Evolutionary conservation across 345 rosid species (phyloP).

Genomic region (Lepidium didymum): DNA sequence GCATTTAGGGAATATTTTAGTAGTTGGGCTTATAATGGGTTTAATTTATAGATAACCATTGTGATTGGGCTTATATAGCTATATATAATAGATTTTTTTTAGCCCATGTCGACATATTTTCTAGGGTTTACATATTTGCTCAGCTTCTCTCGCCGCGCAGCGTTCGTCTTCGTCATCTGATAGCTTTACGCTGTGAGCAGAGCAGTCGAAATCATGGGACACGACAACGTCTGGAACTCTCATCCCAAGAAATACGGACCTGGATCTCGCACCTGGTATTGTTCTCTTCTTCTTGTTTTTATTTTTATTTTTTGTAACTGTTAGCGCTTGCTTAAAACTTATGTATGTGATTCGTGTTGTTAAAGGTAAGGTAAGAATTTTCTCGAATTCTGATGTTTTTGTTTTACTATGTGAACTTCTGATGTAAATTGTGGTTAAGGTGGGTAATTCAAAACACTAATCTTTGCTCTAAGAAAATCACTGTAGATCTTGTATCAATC

Average conservation of each 20-base stretch:
- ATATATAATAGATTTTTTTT: not conserved
- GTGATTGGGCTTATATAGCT: not conserved
- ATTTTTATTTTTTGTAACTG: not conserved
- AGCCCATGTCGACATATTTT: not conserved
- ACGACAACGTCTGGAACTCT: slow-evolving; percentile 16
- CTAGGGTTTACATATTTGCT: slow-evolving; percentile 4
- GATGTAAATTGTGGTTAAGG: not conserved
- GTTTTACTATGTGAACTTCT: not conserved
- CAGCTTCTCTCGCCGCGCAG: not conserved
- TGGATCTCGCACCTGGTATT: slow-evolving; percentile 32
- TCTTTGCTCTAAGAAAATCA: not conserved
- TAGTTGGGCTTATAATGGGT: not conserved
- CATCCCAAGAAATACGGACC: slow-evolving; percentile 33
- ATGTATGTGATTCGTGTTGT: not conserved
- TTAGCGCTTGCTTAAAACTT: not conserved
- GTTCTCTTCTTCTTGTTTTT: not conserved
- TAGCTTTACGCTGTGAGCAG: not conserved
- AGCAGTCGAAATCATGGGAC: slow-evolving; percentile 16
- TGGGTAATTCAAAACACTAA: not conserved
- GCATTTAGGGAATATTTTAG: not conserved
- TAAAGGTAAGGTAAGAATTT: not conserved
- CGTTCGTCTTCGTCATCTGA: not conserved
- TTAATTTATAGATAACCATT: not conserved
- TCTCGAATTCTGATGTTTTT: not conserved
- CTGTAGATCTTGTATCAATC: not conserved